Percentiles rank a stretch among this genome's conserved stretches.
Conservation (phyloP, 768 basidiomycete genomes). For the Phlebiopsis gigantea region DNA sequence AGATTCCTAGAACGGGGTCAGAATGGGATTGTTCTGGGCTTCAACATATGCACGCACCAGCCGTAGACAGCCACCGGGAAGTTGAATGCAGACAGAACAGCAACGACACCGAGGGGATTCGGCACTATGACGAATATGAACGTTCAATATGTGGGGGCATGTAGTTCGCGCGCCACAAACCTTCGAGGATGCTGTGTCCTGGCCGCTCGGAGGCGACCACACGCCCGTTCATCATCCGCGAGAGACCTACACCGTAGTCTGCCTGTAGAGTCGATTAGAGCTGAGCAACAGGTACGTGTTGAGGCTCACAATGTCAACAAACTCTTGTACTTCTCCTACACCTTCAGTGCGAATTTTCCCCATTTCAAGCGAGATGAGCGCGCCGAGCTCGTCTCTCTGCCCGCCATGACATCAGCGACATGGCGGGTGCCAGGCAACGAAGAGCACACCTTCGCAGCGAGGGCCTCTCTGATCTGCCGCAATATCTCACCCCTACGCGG, state of each 20-base stretch:
- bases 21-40: neutral
- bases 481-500: slow-evolving; percentile 86
- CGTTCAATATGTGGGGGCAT: neutral
- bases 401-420: neutral
- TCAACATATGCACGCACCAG: slow-evolving; percentile 45
- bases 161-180: slow-evolving; percentile 29
- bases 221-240: slow-evolving; percentile 90
- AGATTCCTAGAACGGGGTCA: slow-evolving; percentile 61
- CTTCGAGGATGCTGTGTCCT: slow-evolving; percentile 88
- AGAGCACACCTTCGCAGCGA: slow-evolving; percentile 64
- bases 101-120: slow-evolving; percentile 76
- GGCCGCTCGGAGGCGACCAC: slow-evolving; percentile 85
- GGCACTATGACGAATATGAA: slow-evolving; percentile 49
- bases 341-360: slow-evolving; percentile 91
- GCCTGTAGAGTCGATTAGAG: slow-evolving; percentile 48
- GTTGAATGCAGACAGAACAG: slow-evolving; percentile 87
- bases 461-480: slow-evolving; percentile 79
- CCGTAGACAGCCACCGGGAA: slow-evolving; percentile 94
- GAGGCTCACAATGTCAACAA: slow-evolving; percentile 80
- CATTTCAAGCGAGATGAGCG: slow-evolving; percentile 84
- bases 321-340: slow-evolving; percentile 90
- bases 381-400: slow-evolving; percentile 74
- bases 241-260: slow-evolving; percentile 90
- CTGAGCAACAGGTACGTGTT: neutral
- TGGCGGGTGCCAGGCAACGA: neutral